Conservation (phyloP, 2,329 filamentous ascomycete genomes). For the Apiospora arundinis region DNA sequence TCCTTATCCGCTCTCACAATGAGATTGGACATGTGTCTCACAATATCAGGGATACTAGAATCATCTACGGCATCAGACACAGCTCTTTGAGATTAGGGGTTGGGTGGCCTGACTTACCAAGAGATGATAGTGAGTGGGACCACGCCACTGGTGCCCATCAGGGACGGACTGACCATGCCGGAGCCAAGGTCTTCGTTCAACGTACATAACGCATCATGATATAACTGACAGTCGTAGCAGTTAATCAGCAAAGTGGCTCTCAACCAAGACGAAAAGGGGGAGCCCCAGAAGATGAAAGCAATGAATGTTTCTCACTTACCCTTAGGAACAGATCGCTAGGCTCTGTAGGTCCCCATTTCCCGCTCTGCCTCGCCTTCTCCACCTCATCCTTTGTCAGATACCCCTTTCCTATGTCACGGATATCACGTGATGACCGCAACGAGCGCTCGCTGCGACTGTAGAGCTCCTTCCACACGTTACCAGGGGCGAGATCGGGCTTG, state of each 20-base stretch:
- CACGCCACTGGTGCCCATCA: conserved; percentile 63
- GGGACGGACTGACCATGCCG: conserved; percentile 58
- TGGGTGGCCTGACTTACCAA: conserved; percentile 43
- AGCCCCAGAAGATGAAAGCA: neutral
- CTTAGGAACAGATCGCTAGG: conserved; percentile 73
- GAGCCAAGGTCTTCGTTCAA: conserved; percentile 57
- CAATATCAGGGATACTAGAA: conserved; percentile 67
- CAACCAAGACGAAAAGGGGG: too few relatives aligned
- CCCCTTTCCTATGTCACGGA: conserved; percentile 31
- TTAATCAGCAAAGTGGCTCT: neutral
- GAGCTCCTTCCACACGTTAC: conserved; percentile 61
- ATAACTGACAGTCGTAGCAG: conserved; percentile 53
- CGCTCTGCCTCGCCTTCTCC: conserved; percentile 63
- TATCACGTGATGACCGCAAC: conserved; percentile 21
- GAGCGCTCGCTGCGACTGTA: conserved; percentile 46
- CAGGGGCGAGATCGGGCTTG: conserved; percentile 58
- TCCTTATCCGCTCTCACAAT: conserved; percentile 76
- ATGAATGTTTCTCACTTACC: conserved; percentile 41
- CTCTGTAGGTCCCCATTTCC: conserved; percentile 67
- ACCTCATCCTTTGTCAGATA: conserved; percentile 49
- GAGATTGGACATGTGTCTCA: conserved; percentile 76
- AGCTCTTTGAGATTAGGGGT: neutral
- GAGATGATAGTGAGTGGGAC: conserved; percentile 74
- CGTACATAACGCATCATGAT: conserved; percentile 67
- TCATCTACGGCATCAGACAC: neutral